Base-by-base conservation (phyloP, 192 early-diverging fungal species). In the Dissophora globulifera region DNA sequence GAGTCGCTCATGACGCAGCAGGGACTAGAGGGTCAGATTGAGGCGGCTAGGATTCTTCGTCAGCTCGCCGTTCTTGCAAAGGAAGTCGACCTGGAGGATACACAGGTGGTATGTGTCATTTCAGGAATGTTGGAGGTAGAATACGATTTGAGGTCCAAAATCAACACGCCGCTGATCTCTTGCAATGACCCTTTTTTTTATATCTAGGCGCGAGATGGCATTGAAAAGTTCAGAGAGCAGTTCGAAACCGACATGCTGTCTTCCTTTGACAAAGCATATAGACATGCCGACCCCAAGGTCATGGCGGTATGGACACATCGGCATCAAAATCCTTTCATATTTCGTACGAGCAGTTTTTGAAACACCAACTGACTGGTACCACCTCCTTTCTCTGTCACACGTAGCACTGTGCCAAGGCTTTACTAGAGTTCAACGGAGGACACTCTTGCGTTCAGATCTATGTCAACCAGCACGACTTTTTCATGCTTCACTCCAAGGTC, bases 381-480 rank as follows among this genome's bases (percentile, higher is more conserved):
- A n/a, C n/a, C n/a, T n/a, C n/a, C n/a, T n/a, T n/a, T n/a, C n/a
- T n/a, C n/a, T n/a, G 7, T 9, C 35, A 38, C 35, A 38, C 6
- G 13, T 88, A 96, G 94, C 89, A 88, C 23, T 91, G 90, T 57
- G 96, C 97, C 43, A 91, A 88, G 64, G 87, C 92, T 3, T 81
- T 99, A 50, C 84, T 92, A 46, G 94, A 97, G 40, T 97, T 99
- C 78, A 99, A 99, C 58, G 96, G 97, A 27, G 96, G 97, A 31
- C 90, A 90, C 56, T 97, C 95, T 0, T 95, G 94, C 64, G 86
- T 98, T 23, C 93, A 96, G 67, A 92, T 90, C 26, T 99, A 97
- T 67, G 93, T 99, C 43, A 97, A 97, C 80, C 97, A 98, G 70
- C 96, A 99, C 62, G 92, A 94, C 59, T 97, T 99, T 62, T 98